A percentile compares a stretch with the other conserved stretches of the same genome.
Conservation (phyloP, 2,329 filamentous ascomycete species). For the Clathrospora elynae region DNA sequence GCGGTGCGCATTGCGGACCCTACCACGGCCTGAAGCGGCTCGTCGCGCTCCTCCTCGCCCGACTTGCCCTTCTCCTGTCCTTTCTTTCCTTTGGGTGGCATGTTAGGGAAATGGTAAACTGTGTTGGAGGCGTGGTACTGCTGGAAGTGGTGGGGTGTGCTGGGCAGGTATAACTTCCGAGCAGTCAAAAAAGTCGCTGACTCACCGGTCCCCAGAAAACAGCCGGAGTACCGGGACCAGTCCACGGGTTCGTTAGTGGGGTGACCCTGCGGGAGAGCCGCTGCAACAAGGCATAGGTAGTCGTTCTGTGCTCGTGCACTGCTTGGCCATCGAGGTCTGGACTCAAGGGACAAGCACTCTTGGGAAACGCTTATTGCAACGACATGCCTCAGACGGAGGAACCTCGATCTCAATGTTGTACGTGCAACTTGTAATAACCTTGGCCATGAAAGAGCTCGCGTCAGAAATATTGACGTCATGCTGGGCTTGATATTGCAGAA, state of each 20-base stretch:
- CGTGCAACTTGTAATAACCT: no score
- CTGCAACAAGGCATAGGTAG: constrained; percentile 21
- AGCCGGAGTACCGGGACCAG: constrained; percentile 12
- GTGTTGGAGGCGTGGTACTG: background rate
- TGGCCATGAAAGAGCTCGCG: background rate
- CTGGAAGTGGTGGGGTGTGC: constrained; percentile 20
- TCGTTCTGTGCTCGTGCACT: constrained; percentile 26
- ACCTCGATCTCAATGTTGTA: no score
- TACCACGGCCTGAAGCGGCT: constrained; percentile 67
- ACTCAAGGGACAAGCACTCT: constrained; percentile 27
- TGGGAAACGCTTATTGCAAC: constrained; percentile 46
- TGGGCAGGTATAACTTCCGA: constrained; percentile 9
- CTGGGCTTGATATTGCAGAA: no score
- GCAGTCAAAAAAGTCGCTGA: constrained; percentile 22
- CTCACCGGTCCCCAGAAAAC: constrained; percentile 21
- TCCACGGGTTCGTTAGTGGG: constrained; percentile 28
- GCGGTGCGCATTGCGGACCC: constrained; percentile 33
- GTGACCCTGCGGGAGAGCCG: constrained; percentile 33
- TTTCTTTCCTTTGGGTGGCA: constrained; percentile 58
- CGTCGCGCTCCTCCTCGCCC: constrained; percentile 63
- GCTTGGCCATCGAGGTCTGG: constrained; percentile 35
- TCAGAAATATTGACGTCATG: no score
- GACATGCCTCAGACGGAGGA: constrained; percentile 19
- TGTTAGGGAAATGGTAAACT: constrained; percentile 30
- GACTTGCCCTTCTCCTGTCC: constrained; percentile 47